phyloP scores from a whole-genome alignment of 2,329 filamentous ascomycete genomes.

The Alternaria tenuissima region DNA sequence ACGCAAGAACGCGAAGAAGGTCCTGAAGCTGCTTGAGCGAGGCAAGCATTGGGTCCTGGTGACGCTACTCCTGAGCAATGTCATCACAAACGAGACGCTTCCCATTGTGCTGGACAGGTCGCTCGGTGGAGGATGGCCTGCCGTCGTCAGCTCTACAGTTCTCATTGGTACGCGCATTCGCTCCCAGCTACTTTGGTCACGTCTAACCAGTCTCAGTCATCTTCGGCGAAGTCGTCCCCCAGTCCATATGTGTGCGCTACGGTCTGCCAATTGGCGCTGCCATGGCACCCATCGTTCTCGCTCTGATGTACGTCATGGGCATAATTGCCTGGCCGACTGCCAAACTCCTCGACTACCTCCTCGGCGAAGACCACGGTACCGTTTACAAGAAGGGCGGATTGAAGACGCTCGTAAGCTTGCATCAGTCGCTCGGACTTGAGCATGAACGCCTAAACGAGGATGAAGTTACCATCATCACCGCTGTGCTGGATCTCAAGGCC shows the following conservation, averaged over 20 bases:
- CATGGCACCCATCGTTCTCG: conserved; percentile 87
- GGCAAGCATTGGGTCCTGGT: conserved; percentile 99
- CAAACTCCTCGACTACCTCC: conserved; percentile 89
- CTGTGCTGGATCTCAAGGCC: conserved; percentile 93
- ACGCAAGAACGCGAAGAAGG: conserved; percentile 81
- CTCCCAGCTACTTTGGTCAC: neutral
- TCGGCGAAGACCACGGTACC: conserved; percentile 94
- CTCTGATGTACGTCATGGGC: conserved; percentile 90
- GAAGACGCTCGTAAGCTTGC: conserved; percentile 94
- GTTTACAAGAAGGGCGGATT: conserved; percentile 98
- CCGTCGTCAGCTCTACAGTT: conserved; percentile 90
- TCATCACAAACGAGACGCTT: conserved; percentile 92
- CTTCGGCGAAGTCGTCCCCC: conserved; percentile 95
- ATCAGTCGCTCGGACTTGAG: conserved; percentile 86
- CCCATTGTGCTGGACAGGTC: conserved; percentile 95
- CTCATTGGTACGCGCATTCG: conserved; percentile 75
- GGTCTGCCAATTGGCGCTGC: conserved; percentile 93
- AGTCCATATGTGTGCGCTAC: conserved; percentile 95
- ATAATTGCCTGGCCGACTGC: conserved; percentile 94
- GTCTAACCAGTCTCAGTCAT: conserved; percentile 70
- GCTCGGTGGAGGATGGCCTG: conserved; percentile 91
- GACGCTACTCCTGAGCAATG: conserved; percentile 90
- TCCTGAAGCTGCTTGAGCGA: conserved; percentile 79
- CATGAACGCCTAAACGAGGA: conserved; percentile 92
- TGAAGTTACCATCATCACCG: conserved; percentile 98